Percentiles rank a stretch among this genome's conserved stretches.
These are phyloP conservation scores for Diutina rugosa DNA, from an alignment of 1,139 yeast genomes.

Conservation along the genomic window DNA sequence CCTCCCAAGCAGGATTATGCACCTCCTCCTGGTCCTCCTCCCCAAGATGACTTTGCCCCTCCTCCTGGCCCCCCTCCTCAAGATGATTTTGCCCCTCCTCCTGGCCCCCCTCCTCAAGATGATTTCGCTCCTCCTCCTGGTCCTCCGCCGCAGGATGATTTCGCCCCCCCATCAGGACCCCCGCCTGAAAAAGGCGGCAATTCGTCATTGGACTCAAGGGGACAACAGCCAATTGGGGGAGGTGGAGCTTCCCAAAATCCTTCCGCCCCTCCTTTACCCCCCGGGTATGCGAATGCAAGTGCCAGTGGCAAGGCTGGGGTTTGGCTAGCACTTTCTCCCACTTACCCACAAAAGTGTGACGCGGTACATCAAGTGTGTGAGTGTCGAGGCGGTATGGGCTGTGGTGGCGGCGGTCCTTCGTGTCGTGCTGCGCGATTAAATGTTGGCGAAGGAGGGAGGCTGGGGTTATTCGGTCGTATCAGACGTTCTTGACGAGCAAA, in stretches of 20 bases:
- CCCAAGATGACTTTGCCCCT: not conserved
- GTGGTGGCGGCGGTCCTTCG: not conserved
- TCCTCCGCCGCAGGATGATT: not conserved
- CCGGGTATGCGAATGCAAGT: not conserved
- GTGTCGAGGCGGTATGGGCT: not conserved
- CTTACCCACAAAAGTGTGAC: not conserved
- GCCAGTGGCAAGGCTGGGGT: not conserved
- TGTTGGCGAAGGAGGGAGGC: not conserved
- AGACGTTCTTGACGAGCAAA: not conserved
- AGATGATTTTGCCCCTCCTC: not conserved
- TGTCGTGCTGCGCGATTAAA: not conserved
- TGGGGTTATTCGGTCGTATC: not conserved
- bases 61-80: not conserved
- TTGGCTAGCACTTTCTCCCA: not conserved
- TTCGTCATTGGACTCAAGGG: not conserved
- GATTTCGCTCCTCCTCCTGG: not conserved
- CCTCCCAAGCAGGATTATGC: not conserved
- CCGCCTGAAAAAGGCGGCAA: not conserved
- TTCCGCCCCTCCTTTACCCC: not conserved
- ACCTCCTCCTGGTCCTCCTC: conserved; percentile 1
- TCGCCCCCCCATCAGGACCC: conserved; percentile 1
- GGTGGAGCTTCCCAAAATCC: not conserved
- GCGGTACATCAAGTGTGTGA: not conserved
- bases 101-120: not conserved
- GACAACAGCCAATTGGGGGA: too few species aligned